phyloP scores from a whole-genome alignment of 2,329 filamentous ascomycete species.

The Curvularia lunata region DNA sequence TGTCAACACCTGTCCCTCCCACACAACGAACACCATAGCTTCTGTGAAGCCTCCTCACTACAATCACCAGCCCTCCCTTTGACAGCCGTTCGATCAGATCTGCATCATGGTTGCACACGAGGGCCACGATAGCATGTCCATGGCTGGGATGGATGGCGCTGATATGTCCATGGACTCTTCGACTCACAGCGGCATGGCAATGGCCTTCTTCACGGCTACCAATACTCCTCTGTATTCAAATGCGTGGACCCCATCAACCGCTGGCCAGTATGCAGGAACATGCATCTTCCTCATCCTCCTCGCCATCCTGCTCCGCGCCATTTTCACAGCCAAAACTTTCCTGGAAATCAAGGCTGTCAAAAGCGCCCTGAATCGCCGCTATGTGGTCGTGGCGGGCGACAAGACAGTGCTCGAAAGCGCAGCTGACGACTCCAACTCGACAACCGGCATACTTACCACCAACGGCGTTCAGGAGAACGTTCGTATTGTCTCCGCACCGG shows the following conservation, averaged over 20 bases:
- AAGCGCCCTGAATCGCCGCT: conserved; percentile 74
- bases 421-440: conserved; percentile 61
- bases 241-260: conserved; percentile 73
- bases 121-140: conserved; percentile 27
- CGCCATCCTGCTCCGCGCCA: conserved; percentile 69
- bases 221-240: conserved; percentile 69
- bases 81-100: conserved; percentile 7
- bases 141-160: conserved; percentile 16
- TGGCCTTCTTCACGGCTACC: conserved; percentile 70
- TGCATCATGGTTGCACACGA: conserved; percentile 44
- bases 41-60: conserved; percentile 2
- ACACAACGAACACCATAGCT: neutral
- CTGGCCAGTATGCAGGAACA: conserved; percentile 80
- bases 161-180: neutral
- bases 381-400: conserved; percentile 74
- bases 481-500: conserved; percentile 69
- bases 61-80: neutral
- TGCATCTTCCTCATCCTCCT: conserved; percentile 90
- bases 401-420: conserved; percentile 60
- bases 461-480: conserved; percentile 85
- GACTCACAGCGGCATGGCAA: conserved; percentile 52
- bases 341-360: conserved; percentile 73
- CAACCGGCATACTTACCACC: conserved; percentile 70
- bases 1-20: conserved; percentile 10
- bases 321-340: conserved; percentile 71